Percentiles rank a stretch among this genome's conserved stretches.
phyloP scores from a whole-genome alignment of 306 rosid genomes.

The Adenanthera pavonina region DNA sequence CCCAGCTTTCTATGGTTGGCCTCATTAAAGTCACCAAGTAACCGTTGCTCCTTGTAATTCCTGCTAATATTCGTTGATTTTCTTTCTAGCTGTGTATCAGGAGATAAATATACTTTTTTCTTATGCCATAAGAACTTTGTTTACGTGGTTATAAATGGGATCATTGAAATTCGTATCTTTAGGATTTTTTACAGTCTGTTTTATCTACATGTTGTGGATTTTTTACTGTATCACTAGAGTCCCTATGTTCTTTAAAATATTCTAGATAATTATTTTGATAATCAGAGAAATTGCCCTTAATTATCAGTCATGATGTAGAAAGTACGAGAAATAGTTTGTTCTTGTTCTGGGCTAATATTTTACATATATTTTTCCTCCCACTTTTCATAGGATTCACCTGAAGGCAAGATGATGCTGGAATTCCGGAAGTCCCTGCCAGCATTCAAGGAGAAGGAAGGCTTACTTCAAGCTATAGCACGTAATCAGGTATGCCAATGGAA shows the following conservation, averaged over 20 bases:
- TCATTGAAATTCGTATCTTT: neutral
- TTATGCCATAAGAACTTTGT: neutral
- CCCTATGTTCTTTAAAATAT: constrained; percentile 25
- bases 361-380: constrained; percentile 1
- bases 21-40: neutral
- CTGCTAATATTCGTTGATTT: constrained; percentile 2
- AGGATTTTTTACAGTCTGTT: constrained; percentile 32
- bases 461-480: constrained; percentile 73
- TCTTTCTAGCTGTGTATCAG: constrained; percentile 8
- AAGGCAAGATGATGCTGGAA: constrained; percentile 80
- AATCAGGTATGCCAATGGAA: constrained; percentile 67
- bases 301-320: neutral
- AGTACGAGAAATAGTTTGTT: constrained; percentile 27
- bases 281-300: constrained; percentile 2
- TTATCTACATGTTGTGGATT: constrained; percentile 13
- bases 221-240: neutral
- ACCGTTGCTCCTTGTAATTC: neutral
- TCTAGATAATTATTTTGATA: constrained; percentile 5
- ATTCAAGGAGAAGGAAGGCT: constrained; percentile 76
- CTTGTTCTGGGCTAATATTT: constrained; percentile 15
- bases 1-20: neutral
- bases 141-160: constrained; percentile 11
- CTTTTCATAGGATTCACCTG: constrained; percentile 69
- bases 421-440: constrained; percentile 87
- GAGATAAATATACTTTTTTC: constrained; percentile 2